Conservation (phyloP, 2,329 filamentous ascomycete genomes). For the Ceratocystis ficicola region DNA sequence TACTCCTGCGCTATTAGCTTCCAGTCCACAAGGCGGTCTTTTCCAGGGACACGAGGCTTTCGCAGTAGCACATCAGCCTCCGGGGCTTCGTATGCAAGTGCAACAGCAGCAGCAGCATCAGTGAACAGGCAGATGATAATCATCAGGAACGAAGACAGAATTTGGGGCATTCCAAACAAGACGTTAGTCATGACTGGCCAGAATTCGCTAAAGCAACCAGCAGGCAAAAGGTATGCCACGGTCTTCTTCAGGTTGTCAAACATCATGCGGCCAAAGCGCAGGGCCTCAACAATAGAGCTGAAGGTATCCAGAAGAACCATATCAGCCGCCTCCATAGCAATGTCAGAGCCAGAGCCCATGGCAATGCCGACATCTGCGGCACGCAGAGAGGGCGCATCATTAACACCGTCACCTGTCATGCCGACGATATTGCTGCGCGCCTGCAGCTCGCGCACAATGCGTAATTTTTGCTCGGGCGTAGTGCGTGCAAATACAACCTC, state of each 20-base stretch:
- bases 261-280: conserved; percentile 93
- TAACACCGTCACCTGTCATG: conserved; percentile 98
- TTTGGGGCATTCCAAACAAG: conserved; percentile 95
- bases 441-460: conserved; percentile 90
- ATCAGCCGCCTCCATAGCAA: conserved; percentile 89
- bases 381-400: conserved; percentile 93
- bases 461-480: conserved; percentile 90
- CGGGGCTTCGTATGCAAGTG: conserved; percentile 62
- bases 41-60: conserved; percentile 54
- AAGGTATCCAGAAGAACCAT: conserved; percentile 99
- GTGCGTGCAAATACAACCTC: conserved; percentile 89
- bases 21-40: conserved; percentile 61
- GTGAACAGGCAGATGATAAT: conserved; percentile 99
- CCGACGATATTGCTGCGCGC: conserved; percentile 87
- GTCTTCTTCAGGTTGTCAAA: conserved; percentile 99
- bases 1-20: conserved; percentile 62
- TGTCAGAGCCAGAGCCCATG: conserved; percentile 96
- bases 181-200: conserved; percentile 98
- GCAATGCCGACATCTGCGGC: conserved; percentile 98
- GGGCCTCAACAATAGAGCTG: conserved; percentile 95
- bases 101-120: conserved; percentile 58
- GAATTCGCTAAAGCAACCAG: conserved; percentile 88
- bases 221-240: conserved; percentile 96
- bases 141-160: conserved; percentile 89
- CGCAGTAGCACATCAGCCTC: conserved; percentile 63